Base-by-base conservation (phyloP, 1,139 yeast genomes). In the Pichia kudriavzevii region DNA sequence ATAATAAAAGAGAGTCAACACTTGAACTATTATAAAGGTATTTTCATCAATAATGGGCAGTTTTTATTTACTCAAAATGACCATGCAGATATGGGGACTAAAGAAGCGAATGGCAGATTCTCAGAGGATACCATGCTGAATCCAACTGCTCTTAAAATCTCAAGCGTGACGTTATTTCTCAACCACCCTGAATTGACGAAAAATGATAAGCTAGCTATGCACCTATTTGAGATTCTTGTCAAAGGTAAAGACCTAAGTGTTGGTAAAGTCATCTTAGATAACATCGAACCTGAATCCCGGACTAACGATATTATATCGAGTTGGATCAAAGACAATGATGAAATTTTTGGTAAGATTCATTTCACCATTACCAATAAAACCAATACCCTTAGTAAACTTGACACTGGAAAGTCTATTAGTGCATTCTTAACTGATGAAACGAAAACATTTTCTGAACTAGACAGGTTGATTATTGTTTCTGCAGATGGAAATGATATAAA, bases 101-200 rank as follows among this genome's bases (percentile, higher is more conserved):
- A 18, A 1, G 56, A 50, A 9, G 27, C 19, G 7, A 34, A 34
- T 11, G 50, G 55, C 4, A 17, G 42, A 14, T 31, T 46, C 9
- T 53, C 57, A 0, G 48, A 38, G 15, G 51, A 49, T 22, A 53
- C 57, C 4, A 42, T 50, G 18, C 30, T 53, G 20, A 48, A 49
- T 33, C 56, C 57, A 4, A 42, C 45, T 8, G 46, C 55, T 0
- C 46, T 53, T 21, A 43, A 47, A 23, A 44, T 54, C 14, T 42
- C 49, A 4, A 36, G 46, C 1, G 34, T 54, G 7, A 50, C 47
- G 2, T 36, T 53, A 16, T 34, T 49, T 21, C 21, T 51, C 8
- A 43, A 36, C 14, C 42, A 42, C 27, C 10, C 30, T 3, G 43
- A 39, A 11, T 28, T 42, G 7, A 40, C 43, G 1, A 32, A 33